Conservation (phyloP, 2,329 filamentous ascomycete species). For the Verticillium dahliae region DNA sequence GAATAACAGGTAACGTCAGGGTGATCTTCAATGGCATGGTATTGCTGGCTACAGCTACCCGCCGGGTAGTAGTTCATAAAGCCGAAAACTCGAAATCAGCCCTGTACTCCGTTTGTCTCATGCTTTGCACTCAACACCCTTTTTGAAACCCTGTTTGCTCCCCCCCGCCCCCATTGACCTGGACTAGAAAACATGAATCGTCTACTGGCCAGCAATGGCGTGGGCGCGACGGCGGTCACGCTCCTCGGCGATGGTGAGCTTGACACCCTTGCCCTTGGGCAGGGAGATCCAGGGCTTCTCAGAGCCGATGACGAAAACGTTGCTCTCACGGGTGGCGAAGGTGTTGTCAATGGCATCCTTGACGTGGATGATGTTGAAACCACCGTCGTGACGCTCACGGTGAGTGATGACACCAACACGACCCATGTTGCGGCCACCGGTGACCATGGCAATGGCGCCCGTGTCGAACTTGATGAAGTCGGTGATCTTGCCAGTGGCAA, state of each 20-base stretch:
- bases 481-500: slow-evolving; percentile 92
- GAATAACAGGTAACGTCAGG: slow-evolving; percentile 1
- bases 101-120: slow-evolving; percentile 14
- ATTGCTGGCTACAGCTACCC: slow-evolving; percentile 12
- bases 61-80: slow-evolving; percentile 10
- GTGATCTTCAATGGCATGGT: slow-evolving; percentile 14
- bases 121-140: slow-evolving; percentile 12
- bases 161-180: slow-evolving; percentile 3
- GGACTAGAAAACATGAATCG: slow-evolving; percentile 2
- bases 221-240: slow-evolving; percentile 88
- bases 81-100: slow-evolving; percentile 14
- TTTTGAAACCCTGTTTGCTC: slow-evolving; percentile 9
- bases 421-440: slow-evolving; percentile 99
- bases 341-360: slow-evolving; percentile 99
- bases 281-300: slow-evolving; percentile 99
- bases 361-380: slow-evolving; percentile 99
- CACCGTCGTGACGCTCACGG: slow-evolving; percentile 99
- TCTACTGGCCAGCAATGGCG: slow-evolving; percentile 44
- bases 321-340: slow-evolving; percentile 98
- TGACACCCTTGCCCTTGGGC: slow-evolving; percentile 99
- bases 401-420: slow-evolving; percentile 99
- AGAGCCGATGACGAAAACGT: slow-evolving; percentile 98
- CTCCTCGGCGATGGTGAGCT: slow-evolving; percentile 98
- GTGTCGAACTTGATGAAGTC: slow-evolving; percentile 99
- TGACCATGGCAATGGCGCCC: slow-evolving; percentile 96